Base-by-base conservation (phyloP, 1,284 basidiomycete genomes). In the Salmacisia buchloeana region DNA sequence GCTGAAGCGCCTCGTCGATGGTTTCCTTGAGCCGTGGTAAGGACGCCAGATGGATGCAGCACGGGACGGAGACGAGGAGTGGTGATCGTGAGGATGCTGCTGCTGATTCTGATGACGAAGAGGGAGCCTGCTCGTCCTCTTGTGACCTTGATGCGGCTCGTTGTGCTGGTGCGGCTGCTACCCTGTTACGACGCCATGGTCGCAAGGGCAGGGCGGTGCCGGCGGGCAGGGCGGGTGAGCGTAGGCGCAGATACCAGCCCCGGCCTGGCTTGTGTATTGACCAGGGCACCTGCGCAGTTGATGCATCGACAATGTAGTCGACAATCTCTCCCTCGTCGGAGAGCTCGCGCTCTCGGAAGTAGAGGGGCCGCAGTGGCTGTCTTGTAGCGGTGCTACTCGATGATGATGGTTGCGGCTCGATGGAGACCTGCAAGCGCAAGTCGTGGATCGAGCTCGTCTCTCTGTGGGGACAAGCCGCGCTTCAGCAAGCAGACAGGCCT, bases 191-290 rank as follows among this genome's bases (percentile, higher is more conserved):
- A 18, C 15, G 38, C 3, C 62, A 62, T 7, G 69, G 33, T 5
- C 69, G 67, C 10, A 76, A 49, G 10, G 74, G 63, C 23, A 76
- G 69, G 3, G 71, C 69, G 2, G 69, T 63, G 1, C 64, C 65
- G 3, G 52, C 56, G 2, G 73, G 74, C n/a, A 76, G 33, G 1
- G 59, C 63, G 2, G 73, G 74, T 25, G 71, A 73, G 9, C 69
- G 61, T 1, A 76, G 65, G 52, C 74, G 66, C 3, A 73, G 63
- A 43, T 76, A 76, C 73, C 63, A 63, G 3, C 74, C 74, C 52
- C 72, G 59, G n/a, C 63, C 67, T 5, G 74, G 74, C 12, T 69
- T 56, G 35, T 73, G 72, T 10, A 69, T 68, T 2, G 69, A 66
- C 74, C 74, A 76, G 41, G 64, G 60, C n/a, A 66, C 62, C 4